Percentiles rank a stretch among this genome's conserved stretches.
phyloP scores from a whole-genome alignment of 2,329 filamentous ascomycete genomes.

The Stagonosporopsis tanaceti region DNA sequence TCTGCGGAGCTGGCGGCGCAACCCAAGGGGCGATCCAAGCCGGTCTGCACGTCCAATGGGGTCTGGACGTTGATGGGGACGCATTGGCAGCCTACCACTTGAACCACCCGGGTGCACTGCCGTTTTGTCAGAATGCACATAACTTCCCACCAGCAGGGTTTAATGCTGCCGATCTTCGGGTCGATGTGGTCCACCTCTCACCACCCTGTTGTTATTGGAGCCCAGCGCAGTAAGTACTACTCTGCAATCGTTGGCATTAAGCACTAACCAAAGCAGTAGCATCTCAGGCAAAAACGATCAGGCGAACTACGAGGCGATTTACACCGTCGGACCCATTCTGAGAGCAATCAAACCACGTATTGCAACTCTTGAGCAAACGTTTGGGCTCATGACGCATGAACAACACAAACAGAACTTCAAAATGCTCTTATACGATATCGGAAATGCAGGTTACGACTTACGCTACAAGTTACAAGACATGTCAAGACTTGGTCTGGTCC shows the following conservation, averaged over 20 bases:
- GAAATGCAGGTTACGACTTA: constrained; percentile 27
- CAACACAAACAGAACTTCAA: constrained; percentile 22
- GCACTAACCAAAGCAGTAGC: not conserved
- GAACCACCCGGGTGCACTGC: not conserved
- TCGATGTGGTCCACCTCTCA: not conserved
- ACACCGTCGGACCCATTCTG: not conserved
- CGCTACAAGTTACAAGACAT: constrained; percentile 33
- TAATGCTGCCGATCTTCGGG: too few relatives aligned
- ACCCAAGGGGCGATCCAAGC: constrained; percentile 3
- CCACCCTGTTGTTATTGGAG: not conserved
- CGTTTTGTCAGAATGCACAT: not conserved
- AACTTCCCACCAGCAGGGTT: not conserved
- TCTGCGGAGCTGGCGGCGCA: not conserved
- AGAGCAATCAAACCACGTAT: not conserved
- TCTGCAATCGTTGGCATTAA: not conserved
- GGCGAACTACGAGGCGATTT: not conserved
- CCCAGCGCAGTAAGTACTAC: too few relatives aligned
- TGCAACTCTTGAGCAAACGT: not conserved
- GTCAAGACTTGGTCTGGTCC: constrained; percentile 32
- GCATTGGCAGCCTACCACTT: not conserved
- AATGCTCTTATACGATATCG: constrained; percentile 29
- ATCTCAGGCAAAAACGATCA: not conserved
- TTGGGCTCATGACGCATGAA: constrained; percentile 5
- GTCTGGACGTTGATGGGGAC: not conserved
- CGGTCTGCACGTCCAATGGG: not conserved